Base-by-base conservation (phyloP, 2,329 filamentous ascomycete genomes). In the Chaetoscypha palmicola region DNA sequence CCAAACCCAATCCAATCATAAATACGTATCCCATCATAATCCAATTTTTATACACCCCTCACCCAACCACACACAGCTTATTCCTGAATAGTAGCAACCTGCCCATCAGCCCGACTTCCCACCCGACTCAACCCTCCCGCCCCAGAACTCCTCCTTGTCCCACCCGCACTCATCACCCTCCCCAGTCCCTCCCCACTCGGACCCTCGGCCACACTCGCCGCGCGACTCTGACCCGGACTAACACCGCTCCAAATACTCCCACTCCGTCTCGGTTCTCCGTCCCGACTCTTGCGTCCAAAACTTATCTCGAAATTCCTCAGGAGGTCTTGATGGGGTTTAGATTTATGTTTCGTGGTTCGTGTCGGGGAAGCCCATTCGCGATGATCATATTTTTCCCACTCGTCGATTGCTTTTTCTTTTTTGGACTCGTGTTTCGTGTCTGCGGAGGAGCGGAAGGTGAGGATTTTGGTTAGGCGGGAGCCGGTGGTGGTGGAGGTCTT, bases 371-470 rank as follows among this genome's bases (percentile, higher is more conserved):
- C 45, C 49, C 52, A 52, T 28, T 52, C 54, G 11, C 43, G 35
- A 10, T 44, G 37, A 31, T 56, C 54, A 7, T 42, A 35, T 12
- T 43, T 45, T 40, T 46, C 43, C 53, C 53, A 55, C n/a, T 47
- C 43, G 14, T 49, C 48, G 5, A 54, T 21, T 1, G 37, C 32
- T 14, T 46, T 36, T 8, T 34, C 22, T 11, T 44, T 33, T 14
- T 47, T 51, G 30, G 44, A 41, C 24, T 48, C 43, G 20, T 45
- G 28, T n/a, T 38, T 33, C n/a, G 8, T n/a, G 14, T 23, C 12
- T 22, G 19, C 21, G 8, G 24, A 26, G 23, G 7, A 31, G 5
- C 30, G 28, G 38, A 48, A 55, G 5, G 51, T 52, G 2, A 51
- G 38, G 14, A 46, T 43, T 23, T 50, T 51, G 1, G 45, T 34